Evolutionary conservation across 1,284 basidiomycete species (phyloP), one percentile per base, ranked within the genome.

Genomic region (Ceratobasidium sp.): DNA sequence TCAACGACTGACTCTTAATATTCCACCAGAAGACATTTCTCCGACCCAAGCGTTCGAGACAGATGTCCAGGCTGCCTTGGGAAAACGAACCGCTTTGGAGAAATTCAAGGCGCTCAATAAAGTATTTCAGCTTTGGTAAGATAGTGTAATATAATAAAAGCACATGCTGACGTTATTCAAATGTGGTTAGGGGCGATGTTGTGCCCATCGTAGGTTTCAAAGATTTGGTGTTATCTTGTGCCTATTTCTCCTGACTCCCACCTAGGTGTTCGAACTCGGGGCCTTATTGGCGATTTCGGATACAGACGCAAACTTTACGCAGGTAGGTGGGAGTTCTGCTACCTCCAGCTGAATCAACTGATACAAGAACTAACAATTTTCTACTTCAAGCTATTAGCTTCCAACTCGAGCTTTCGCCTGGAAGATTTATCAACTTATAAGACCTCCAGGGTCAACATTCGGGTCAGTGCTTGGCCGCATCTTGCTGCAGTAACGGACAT

Each of bases 211-310:
- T 76, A 40, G 6, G 74, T 65, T n/a, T 20, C n/a, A 48, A 23
- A 4, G 6, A 13, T 23, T 23, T 6, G 7, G 5, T 12, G 38
- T 59, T 59, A 38, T 1, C 6, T 6, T 33, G 4, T 6, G 9
- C 42, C 10, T 23, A 12, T 1, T n/a, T 28, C n/a, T 28, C 13
- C 20, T n/a, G 12, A 57, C 2, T 38, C 50, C n/a, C 9, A 56
- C n/a, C 9, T 23, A 76, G 74, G 74, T 17, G 26, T 44, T 76
- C 23, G 74, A 76, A 28, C 33, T 76, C 7, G 74, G 74, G 5
- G 33, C 28, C 13, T 76, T 50, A 13, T 15, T 76, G 28, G 28
- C 74, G 6, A 50, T 76, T 3, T 66, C 74, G 23, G 74, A 76
- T 20, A 20, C 20, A 9, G 26, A 48, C 10, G 12, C 50, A 17